Base-by-base conservation (phyloP, 345 rosid species). In the Euphorbia tirucalli region DNA sequence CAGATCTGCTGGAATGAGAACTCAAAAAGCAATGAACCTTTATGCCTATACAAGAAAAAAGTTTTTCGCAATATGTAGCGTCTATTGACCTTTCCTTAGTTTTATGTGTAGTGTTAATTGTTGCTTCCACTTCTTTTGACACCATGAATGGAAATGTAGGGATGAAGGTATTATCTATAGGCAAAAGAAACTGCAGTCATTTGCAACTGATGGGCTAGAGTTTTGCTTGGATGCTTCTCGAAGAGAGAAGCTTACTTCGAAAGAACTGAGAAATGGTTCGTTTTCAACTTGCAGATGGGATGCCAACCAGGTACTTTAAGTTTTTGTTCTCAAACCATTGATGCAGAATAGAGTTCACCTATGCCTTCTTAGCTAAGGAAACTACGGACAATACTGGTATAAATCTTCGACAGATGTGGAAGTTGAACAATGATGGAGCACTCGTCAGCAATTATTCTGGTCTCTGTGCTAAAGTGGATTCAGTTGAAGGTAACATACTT, bases 171-270 rank as follows among this genome's bases (percentile, higher is more conserved):
- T 58, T 7, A 83, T 77, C 60, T 77, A 78, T 70, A 68, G 75
- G 77, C 75, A 82, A 70, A 77, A 78, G 63, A 78, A 81, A 61
- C 84, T 84, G 50, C 89, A 81, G 71, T 80, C 88, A 57, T 83
- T 83, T 64, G 83, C 91, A 55, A 81, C 72, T 77, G 87, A 80
- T 58, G 83, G 82, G 25, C 68, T 82, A 78, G 87, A 85, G 56
- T 79, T 81, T 55, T 95, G 99, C 78, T 78, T 92, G 75, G 90
- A 85, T 49, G 95, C 90, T 78, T 88, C 97, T 70, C 86, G 89
- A 0, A 87, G 80, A 61, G 75, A 67, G 66, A 94, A 79, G 86
- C 88, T 84, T 72, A 85, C 93, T 68, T 86, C 97, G 0, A 86
- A 83, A 71, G 95, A 89, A 62, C 62, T 73, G 58, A 84, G 78